These are phyloP conservation scores for Kurtzmaniella fragi DNA, from an alignment of 805 yeast genomes.

Conservation along the genomic window DNA sequence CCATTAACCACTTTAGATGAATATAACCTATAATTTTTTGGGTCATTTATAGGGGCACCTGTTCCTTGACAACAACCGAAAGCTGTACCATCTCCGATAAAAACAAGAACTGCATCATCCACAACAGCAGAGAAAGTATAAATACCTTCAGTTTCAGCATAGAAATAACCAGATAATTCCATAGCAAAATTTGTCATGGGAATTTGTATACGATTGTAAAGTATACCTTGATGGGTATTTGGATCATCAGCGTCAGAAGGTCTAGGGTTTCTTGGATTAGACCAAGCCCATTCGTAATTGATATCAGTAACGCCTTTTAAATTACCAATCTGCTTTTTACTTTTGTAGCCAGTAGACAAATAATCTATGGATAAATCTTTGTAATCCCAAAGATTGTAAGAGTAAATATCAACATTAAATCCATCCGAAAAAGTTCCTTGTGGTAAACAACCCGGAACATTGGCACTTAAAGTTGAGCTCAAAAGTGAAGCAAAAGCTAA, in stretches of 20 bases:
- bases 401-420: neutral
- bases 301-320: neutral
- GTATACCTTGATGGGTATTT: too few relatives aligned
- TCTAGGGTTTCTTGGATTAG: too few relatives aligned
- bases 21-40: too few relatives aligned
- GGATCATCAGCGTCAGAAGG: too few relatives aligned
- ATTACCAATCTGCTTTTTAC: neutral
- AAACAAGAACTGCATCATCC: neutral
- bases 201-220: too few relatives aligned
- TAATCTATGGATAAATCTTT: neutral
- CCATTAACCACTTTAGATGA: too few relatives aligned
- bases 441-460: constrained; percentile 2
- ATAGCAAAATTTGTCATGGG: constrained; percentile 1
- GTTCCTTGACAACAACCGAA: constrained; percentile 1
- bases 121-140: neutral
- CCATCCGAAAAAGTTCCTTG: neutral
- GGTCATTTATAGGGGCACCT: too few relatives aligned
- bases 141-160: neutral
- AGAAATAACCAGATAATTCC: constrained; percentile 1
- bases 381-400: neutral
- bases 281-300: neutral
- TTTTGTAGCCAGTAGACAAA: neutral
- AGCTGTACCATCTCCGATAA: neutral
- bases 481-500: neutral
- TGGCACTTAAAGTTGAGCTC: neutral